Base-by-base conservation (phyloP, 352 stramenopile genomes). In the Pythium apleroticum region DNA sequence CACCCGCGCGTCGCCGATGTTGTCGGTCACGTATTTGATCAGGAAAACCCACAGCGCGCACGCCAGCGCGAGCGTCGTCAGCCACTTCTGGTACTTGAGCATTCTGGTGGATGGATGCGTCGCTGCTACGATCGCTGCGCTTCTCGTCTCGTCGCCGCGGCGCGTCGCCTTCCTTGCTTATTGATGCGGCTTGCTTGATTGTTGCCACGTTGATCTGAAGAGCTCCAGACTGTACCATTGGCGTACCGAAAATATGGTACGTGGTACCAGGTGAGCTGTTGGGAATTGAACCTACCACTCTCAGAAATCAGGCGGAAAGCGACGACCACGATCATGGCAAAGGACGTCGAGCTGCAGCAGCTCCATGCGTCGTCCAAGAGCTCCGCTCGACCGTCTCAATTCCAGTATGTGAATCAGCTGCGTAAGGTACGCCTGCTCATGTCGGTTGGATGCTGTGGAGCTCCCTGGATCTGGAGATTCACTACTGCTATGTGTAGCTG, bases 1-100 rank as follows among this genome's bases (percentile, higher is more conserved):
- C 20, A 89, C 59, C 12, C 70, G 79, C 30, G 66, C 28, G 43
- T 91, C 74, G 11, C 41, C 61, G 15, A 77, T 57, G 0, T 59
- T 59, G 8, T 73, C 65, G 17, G 68, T 55, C 31, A 72, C 76
- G 41, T 80, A 84, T 52, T 73, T 64, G 54, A 84, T 71, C 50
- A 88, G 70, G 45, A 83, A 33, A 41, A 87, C 65, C 83, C 83
- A 91, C 41, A 83, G 58, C 45, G 71, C 59, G 17, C 90, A 66
- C 57, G 86, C 65, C 22, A 77, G 59, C 33, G 80, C 66, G 54
- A 88, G 76, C 1, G 71, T 73, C 35, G 37, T 58, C 33, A 91
- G 68, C 80, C 83, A 90, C 73, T 84, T 89, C 69, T 90, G 83
- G 74, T 90, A 91, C 76, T 90, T 91, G 53, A 91, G 81, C 79